Evolutionary conservation across 225 moss, liverwort and hornwort species (phyloP).

Genomic region (Bryoerythrophyllum caledonicum): DNA sequence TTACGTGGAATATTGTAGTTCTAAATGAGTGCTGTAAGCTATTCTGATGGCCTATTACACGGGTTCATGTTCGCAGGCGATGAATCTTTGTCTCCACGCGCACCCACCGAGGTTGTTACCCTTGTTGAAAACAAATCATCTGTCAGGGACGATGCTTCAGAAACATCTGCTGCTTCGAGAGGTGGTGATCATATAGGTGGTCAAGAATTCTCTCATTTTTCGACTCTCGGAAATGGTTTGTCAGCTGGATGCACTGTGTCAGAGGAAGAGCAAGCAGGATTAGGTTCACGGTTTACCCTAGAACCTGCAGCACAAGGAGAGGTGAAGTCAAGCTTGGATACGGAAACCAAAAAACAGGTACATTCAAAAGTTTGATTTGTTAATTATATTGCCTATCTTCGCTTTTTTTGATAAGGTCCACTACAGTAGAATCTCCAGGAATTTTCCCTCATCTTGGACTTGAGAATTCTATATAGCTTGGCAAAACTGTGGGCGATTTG

Average conservation of each 20-base stretch:
- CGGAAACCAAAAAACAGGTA: slow-evolving; percentile 28
- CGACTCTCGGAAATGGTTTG: slow-evolving; percentile 19
- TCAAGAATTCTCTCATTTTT: slow-evolving; percentile 10
- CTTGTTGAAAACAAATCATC: background rate
- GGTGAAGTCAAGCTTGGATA: slow-evolving; percentile 21
- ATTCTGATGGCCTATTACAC: background rate
- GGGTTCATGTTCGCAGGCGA: slow-evolving; percentile 27
- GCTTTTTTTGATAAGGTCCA: background rate
- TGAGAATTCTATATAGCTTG: slow-evolving; percentile 1
- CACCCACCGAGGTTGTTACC: slow-evolving; percentile 1
- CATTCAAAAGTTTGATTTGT: background rate
- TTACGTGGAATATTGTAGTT: background rate
- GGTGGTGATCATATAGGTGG: slow-evolving; percentile 17
- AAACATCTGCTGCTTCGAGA: slow-evolving; percentile 20
- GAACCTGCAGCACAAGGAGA: background rate
- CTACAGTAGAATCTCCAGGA: background rate
- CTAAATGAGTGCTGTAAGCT: background rate
- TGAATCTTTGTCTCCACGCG: slow-evolving; percentile 12
- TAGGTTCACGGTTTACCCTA: background rate
- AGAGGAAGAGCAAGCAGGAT: slow-evolving; percentile 14
- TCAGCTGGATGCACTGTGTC: slow-evolving; percentile 14
- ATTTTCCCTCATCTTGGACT: background rate
- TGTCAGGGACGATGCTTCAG: slow-evolving; percentile 17
- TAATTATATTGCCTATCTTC: background rate
- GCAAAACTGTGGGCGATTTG: no score